A percentile compares a stretch with the other conserved stretches of the same genome.
phyloP scores from a whole-genome alignment of 768 basidiomycete species.

The Cystofilobasidium bisporidii region DNA sequence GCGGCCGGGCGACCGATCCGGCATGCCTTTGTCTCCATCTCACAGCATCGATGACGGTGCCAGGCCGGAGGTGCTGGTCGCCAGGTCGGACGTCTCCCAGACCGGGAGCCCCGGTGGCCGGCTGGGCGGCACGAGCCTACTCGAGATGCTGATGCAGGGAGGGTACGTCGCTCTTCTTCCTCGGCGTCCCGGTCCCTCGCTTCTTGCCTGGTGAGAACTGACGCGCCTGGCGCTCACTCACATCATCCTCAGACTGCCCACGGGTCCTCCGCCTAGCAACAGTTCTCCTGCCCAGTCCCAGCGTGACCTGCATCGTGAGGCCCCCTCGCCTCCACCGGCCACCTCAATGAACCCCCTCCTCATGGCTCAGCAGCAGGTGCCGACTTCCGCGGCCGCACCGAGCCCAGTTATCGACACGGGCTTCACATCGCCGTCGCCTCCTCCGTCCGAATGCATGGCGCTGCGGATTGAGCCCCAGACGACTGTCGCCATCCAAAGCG shows the following conservation, averaged over 20 bases:
- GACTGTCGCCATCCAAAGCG: not conserved
- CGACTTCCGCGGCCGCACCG: not conserved
- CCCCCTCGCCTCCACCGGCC: not conserved
- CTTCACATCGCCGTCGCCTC: constrained; percentile 7
- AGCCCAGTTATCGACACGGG: not conserved
- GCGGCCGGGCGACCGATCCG: not conserved
- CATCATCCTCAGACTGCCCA: too few relatives aligned
- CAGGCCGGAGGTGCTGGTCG: not conserved
- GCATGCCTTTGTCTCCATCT: not conserved
- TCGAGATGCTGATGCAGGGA: not conserved
- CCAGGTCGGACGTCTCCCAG: not conserved
- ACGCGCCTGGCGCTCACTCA: too few relatives aligned
- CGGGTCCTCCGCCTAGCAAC: too few relatives aligned
- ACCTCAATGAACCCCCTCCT: constrained; percentile 11
- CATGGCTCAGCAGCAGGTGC: not conserved
- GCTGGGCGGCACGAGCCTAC: not conserved
- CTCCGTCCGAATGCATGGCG: not conserved
- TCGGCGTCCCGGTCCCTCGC: not conserved
- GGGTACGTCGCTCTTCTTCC: not conserved
- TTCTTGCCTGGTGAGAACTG: too few relatives aligned
- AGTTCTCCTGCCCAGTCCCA: not conserved
- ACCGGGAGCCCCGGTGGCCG: not conserved
- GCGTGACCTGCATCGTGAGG: not conserved
- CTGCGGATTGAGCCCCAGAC: not conserved
- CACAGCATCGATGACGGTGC: not conserved